A percentile compares a stretch with the other conserved stretches of the same genome.
These are phyloP conservation scores for Metschnikowia koreensis DNA, from an alignment of 805 yeast species.

Conservation along the genomic window DNA sequence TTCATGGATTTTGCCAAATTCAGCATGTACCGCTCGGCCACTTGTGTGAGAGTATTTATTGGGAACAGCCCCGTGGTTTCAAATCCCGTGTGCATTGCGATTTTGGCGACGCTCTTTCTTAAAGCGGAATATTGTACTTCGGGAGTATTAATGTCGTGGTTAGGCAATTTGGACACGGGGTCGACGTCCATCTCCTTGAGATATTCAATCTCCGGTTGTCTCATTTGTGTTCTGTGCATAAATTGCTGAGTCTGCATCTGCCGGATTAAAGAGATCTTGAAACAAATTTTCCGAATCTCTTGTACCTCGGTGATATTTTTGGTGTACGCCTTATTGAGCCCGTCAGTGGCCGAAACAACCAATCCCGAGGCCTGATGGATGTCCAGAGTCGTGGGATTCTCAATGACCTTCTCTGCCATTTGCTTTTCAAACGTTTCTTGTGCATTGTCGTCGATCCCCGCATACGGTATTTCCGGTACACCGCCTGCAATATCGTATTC, in stretches of 20 bases:
- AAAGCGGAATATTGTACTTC: slow-evolving; percentile 65
- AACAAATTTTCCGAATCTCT: slow-evolving; percentile 82
- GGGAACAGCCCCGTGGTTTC: slow-evolving; percentile 81
- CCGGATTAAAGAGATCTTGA: slow-evolving; percentile 81
- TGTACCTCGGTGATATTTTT: slow-evolving; percentile 78
- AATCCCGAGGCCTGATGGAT: slow-evolving; percentile 27
- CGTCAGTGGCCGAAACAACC: slow-evolving; percentile 43
- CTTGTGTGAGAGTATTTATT: slow-evolving; percentile 71
- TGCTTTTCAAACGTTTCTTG: slow-evolving; percentile 39
- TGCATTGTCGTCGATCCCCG: slow-evolving; percentile 47
- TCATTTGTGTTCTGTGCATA: slow-evolving; percentile 70
- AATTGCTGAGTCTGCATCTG: slow-evolving; percentile 86
- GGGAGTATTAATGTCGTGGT: slow-evolving; percentile 61
- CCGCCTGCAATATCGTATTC: slow-evolving; percentile 87
- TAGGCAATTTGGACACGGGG: slow-evolving; percentile 68
- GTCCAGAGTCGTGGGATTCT: slow-evolving; percentile 26
- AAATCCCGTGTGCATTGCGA: slow-evolving; percentile 90
- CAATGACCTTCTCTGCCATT: slow-evolving; percentile 34
- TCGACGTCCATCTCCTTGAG: slow-evolving; percentile 76
- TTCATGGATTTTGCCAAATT: slow-evolving; percentile 72
- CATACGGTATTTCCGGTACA: slow-evolving; percentile 61
- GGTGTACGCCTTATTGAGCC: slow-evolving; percentile 59
- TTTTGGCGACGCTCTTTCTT: slow-evolving; percentile 67
- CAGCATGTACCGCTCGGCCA: slow-evolving; percentile 77
- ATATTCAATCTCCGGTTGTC: slow-evolving; percentile 62